A percentile compares a stretch with the other conserved stretches of the same genome.
Conservation (phyloP, 2,329 filamentous ascomycete genomes). For the Ceratocystis harringtonii region DNA sequence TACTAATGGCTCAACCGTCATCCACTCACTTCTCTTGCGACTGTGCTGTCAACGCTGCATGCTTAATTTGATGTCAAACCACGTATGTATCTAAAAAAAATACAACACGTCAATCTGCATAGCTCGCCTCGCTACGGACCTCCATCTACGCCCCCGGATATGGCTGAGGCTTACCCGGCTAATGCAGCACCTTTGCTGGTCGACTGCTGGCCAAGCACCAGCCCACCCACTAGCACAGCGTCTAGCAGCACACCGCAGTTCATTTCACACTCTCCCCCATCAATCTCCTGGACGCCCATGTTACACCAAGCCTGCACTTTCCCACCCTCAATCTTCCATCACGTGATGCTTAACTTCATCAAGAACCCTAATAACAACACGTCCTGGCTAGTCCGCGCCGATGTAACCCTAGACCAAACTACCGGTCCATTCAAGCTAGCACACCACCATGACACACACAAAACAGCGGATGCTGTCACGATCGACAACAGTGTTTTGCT, state of each 20-base stretch:
- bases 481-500: background rate
- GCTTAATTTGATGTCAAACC: background rate
- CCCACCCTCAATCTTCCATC: constrained; percentile 43
- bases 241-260: background rate
- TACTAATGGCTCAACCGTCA: background rate
- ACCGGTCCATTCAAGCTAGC: constrained; percentile 20
- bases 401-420: constrained; percentile 44
- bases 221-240: background rate
- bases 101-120: background rate
- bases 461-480: background rate
- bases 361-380: constrained; percentile 70
- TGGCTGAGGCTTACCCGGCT: constrained; percentile 8
- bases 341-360: constrained; percentile 59
- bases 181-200: background rate
- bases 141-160: background rate
- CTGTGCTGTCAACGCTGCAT: background rate
- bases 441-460: background rate
- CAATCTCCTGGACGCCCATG: constrained; percentile 36
- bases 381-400: constrained; percentile 61
- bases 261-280: background rate
- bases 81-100: background rate
- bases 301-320: constrained; percentile 47
- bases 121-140: background rate
- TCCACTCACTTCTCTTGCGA: background rate
- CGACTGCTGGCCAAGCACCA: background rate